Percentiles rank a stretch among this genome's conserved stretches.
Conservation (phyloP, 2,329 filamentous ascomycete species). For the Scytalidium lignicola region DNA sequence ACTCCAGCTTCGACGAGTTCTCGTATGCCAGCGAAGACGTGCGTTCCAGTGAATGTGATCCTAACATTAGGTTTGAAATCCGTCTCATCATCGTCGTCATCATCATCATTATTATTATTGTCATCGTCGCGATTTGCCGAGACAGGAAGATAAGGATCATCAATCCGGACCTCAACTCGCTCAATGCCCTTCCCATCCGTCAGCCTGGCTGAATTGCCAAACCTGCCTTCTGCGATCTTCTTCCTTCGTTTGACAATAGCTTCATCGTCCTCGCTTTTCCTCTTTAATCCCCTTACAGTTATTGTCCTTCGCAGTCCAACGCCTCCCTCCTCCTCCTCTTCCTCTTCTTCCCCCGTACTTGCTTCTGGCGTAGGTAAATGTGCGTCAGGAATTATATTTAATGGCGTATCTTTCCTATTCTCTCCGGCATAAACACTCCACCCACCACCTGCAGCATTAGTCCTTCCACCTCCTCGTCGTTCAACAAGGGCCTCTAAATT, state of each 20-base stretch:
- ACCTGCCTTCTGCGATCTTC: conserved; percentile 61
- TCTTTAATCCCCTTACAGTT: conserved; percentile 17
- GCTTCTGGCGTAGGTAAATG: conserved; percentile 26
- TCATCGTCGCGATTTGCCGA: no score
- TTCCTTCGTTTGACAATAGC: conserved; percentile 51
- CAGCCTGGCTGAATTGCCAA: conserved; percentile 55
- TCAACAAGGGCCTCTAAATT: conserved; percentile 67
- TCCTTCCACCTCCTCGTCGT: conserved; percentile 62
- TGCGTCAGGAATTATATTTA: conserved; percentile 36
- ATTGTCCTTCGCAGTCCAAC: conserved; percentile 15
- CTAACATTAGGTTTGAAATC: conserved; percentile 55
- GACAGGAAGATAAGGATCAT: conserved; percentile 57
- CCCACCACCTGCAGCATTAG: conserved; percentile 68
- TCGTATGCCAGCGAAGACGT: conserved; percentile 77
- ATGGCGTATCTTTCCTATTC: conserved; percentile 41
- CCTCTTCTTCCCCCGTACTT: conserved; percentile 37
- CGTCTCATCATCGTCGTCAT: conserved; percentile 23
- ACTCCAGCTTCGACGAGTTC: conserved; percentile 72
- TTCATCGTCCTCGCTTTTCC: conserved; percentile 26
- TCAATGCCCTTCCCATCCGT: conserved; percentile 59
- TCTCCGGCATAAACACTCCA: conserved; percentile 73
- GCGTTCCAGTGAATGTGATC: conserved; percentile 67
- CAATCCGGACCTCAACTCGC: conserved; percentile 52
- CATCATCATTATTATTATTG: conserved; percentile 16
- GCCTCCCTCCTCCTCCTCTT: conserved; percentile 14